phyloP scores from a whole-genome alignment of 371 early-diverging fungal genomes.

The Cokeromyces recurvatus region DNA sequence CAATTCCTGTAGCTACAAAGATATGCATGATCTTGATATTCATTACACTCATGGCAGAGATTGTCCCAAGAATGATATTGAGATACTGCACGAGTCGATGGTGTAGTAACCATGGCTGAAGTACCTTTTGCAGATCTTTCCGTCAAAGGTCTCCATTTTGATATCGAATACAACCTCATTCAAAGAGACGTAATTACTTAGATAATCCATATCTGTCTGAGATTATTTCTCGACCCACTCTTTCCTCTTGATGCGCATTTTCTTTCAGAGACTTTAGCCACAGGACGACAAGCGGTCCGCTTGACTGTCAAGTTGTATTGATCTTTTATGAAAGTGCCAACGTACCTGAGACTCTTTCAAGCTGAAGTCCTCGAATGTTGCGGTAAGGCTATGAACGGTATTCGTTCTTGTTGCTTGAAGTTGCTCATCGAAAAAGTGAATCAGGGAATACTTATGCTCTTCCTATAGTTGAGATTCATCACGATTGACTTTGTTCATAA shows the following conservation, averaged over 20 bases:
- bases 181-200: slow-evolving; percentile 3
- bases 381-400: slow-evolving; percentile 13
- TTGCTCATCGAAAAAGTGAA: slow-evolving; percentile 21
- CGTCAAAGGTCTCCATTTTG: slow-evolving; percentile 13
- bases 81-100: slow-evolving; percentile 10
- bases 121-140: slow-evolving; percentile 12
- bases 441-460: slow-evolving; percentile 17
- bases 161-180: slow-evolving; percentile 10
- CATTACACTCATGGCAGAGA: slow-evolving; percentile 10
- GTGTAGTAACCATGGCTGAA: slow-evolving; percentile 11
- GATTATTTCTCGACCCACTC: slow-evolving; percentile 9
- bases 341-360: slow-evolving; percentile 16
- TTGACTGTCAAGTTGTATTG: slow-evolving; percentile 14
- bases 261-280: slow-evolving; percentile 2
- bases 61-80: slow-evolving; percentile 8
- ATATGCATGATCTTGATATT: slow-evolving; percentile 8
- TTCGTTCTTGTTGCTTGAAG: slow-evolving; percentile 7
- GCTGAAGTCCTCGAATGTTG: slow-evolving; percentile 18
- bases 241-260: slow-evolving; percentile 6
- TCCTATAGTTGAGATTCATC: slow-evolving; percentile 21
- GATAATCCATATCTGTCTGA: slow-evolving; percentile 11
- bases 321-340: slow-evolving; percentile 15
- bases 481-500: slow-evolving; percentile 19
- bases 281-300: slow-evolving; percentile 15
- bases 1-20: slow-evolving; percentile 5